A percentile compares a stretch with the other conserved stretches of the same genome.
Conservation (phyloP, 1,284 basidiomycete species). For the Microbotryum saponariae region DNA sequence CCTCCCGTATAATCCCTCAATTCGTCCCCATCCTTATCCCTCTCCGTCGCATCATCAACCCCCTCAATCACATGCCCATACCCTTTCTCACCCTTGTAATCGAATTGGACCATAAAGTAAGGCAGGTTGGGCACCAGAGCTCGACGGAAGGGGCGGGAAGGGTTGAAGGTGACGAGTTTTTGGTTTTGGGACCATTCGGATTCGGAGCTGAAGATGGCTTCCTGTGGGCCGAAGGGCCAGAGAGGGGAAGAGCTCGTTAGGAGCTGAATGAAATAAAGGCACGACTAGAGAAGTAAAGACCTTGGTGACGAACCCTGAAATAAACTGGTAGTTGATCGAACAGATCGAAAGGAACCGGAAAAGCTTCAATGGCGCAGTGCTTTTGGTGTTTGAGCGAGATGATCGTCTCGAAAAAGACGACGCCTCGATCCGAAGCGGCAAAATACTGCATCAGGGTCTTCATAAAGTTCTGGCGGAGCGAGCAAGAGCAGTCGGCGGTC, state of each 20-base stretch:
- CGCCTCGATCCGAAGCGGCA: conserved; percentile 69
- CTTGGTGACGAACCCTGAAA: conserved; percentile 59
- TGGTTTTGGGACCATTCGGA: conserved; percentile 96
- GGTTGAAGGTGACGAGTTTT: conserved; percentile 83
- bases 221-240: conserved; percentile 46
- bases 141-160: conserved; percentile 72
- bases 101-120: conserved; percentile 98
- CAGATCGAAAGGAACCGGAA: conserved; percentile 76
- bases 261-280: too few species aligned
- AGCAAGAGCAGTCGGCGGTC: neutral
- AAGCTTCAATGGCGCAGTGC: conserved; percentile 83
- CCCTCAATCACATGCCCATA: conserved; percentile 97
- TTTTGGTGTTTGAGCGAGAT: conserved; percentile 76
- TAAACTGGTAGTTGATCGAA: conserved; percentile 83
- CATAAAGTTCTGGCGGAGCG: conserved; percentile 78
- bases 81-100: conserved; percentile 91
- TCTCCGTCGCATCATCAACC: conserved; percentile 53
- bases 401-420: conserved; percentile 91
- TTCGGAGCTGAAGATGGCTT: conserved; percentile 84
- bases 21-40: conserved; percentile 52
- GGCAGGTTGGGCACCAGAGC: conserved; percentile 93
- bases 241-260: too few species aligned
- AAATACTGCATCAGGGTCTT: conserved; percentile 95
- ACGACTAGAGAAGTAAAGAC: too few species aligned
- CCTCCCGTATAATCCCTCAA: conserved; percentile 37